Conservation (phyloP, 1,139 yeast species). For the Protomyces gravidus region DNA sequence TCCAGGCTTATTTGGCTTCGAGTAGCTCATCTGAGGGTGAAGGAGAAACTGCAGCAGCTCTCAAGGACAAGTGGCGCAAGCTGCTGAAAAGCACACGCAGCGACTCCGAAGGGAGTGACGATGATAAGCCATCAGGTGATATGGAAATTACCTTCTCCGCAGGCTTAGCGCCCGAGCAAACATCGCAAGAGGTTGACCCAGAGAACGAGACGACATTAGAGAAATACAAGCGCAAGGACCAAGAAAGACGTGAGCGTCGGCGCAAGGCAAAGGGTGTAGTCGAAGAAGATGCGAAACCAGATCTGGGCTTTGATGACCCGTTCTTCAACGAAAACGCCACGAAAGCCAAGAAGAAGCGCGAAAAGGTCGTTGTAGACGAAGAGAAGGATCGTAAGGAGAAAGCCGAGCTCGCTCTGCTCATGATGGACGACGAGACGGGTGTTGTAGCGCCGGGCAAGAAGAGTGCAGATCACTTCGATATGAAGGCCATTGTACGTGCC, state of each 20-base stretch:
- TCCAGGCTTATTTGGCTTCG: slow-evolving; percentile 84
- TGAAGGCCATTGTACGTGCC: slow-evolving; percentile 48
- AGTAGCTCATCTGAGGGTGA: slow-evolving; percentile 48
- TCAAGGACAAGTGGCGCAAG: slow-evolving; percentile 33
- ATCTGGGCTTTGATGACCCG: slow-evolving; percentile 36
- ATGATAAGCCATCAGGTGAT: slow-evolving; percentile 51
- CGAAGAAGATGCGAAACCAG: slow-evolving; percentile 34
- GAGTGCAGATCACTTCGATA: slow-evolving; percentile 60
- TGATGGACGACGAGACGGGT: slow-evolving; percentile 63
- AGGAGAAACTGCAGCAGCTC: slow-evolving; percentile 46
- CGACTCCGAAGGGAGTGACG: slow-evolving; percentile 50
- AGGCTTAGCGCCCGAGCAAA: slow-evolving; percentile 55
- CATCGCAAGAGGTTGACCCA: slow-evolving; percentile 44
- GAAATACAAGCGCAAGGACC: slow-evolving; percentile 79
- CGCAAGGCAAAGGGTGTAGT: slow-evolving; percentile 46
- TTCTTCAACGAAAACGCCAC: slow-evolving; percentile 37
- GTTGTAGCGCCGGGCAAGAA: slow-evolving; percentile 40
- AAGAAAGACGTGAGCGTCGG: slow-evolving; percentile 82
- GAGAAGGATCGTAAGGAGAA: slow-evolving; percentile 32
- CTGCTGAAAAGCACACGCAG: slow-evolving; percentile 31
- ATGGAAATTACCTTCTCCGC: slow-evolving; percentile 97
- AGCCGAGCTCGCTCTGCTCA: slow-evolving; percentile 46
- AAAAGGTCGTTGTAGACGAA: slow-evolving; percentile 28
- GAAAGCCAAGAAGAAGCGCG: slow-evolving; percentile 40
- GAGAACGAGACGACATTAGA: slow-evolving; percentile 75